Evolutionary conservation across 345 rosid species (phyloP), one percentile per base, ranked within the genome.

Genomic region (Linum usitatissimum): DNA sequence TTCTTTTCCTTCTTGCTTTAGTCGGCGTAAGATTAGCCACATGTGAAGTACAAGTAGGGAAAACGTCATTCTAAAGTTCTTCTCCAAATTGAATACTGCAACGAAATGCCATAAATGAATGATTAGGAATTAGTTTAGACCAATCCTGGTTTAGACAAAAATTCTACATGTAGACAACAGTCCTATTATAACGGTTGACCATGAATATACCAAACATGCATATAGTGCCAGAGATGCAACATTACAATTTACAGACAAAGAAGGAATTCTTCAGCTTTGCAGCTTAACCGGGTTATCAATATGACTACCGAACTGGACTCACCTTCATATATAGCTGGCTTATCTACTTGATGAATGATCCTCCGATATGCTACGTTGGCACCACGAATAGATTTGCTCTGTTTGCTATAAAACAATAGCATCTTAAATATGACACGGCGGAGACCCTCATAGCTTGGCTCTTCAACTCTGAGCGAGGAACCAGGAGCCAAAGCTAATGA

Each of bases 61-160:
- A 71, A 75, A 90, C 0, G 91, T 83, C 73, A 83, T 83, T 63
- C 81, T 84, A 73, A 93, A 90, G 6, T 92, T 87, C 72, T 87
- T 90, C 88, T 93, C 99, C 86, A 93, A 77, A 74, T 82, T 90
- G 83, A 93, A 93, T 1, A 82, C 96, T 90, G 87, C 81, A 78
- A 17, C 30, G 70, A 31, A 72, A 55, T 12, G 30, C 23, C 6
- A 55, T 12, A 28, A 18, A 18, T 18, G 1, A 5, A 18, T 18
- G 20, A 18, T 9, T 3, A 18, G 30, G 30, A 14, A 55, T 20
- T 28, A 23, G 28, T 23, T 23, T 23, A 23, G 28, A 23, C 28
- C 28, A 23, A 23, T 23, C 28, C 28, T 23, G 28, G 4, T n/a
- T 14, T 55, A 12, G 14, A 55, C 21, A 8, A 15, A 53, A 15